phyloP scores from a whole-genome alignment of 306 rosid genomes.

The Phaseolus lunatus region DNA sequence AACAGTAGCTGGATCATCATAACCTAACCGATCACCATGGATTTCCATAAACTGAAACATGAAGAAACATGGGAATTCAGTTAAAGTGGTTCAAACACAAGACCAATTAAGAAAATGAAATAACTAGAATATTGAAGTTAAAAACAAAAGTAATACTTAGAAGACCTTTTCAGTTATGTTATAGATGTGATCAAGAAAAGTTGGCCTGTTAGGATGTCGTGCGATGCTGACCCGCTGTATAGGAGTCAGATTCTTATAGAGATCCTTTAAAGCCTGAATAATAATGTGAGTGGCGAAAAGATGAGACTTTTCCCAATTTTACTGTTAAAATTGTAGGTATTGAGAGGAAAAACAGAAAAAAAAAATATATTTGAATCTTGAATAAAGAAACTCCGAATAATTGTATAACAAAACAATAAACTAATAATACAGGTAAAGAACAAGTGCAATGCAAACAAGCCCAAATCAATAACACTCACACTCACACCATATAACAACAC shows the following conservation, averaged over 20 bases:
- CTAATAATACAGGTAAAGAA: slow-evolving; percentile 27
- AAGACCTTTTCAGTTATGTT: slow-evolving; percentile 90
- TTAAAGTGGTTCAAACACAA: slow-evolving; percentile 40
- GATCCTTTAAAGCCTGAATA: slow-evolving; percentile 77
- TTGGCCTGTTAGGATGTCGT: slow-evolving; percentile 97
- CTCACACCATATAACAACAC: slow-evolving; percentile 14
- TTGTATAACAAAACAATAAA: not conserved
- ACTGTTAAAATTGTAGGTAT: not conserved
- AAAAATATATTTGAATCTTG: slow-evolving; percentile 20
- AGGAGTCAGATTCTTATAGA: slow-evolving; percentile 77
- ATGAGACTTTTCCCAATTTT: slow-evolving; percentile 20
- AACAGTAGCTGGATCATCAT: slow-evolving; percentile 98
- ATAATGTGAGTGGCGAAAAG: slow-evolving; percentile 38
- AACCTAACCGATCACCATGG: slow-evolving; percentile 96
- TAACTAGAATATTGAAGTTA: not conserved
- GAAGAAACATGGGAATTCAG: slow-evolving; percentile 35
- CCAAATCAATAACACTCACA: slow-evolving; percentile 30
- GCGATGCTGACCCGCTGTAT: slow-evolving; percentile 86
- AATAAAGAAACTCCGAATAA: slow-evolving; percentile 7
- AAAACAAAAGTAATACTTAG: slow-evolving; percentile 25
- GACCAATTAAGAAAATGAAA: slow-evolving; percentile 41
- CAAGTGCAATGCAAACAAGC: slow-evolving; percentile 9
- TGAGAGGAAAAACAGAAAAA: slow-evolving; percentile 1
- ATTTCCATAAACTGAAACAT: slow-evolving; percentile 86
- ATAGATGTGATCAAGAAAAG: slow-evolving; percentile 90